phyloP scores from a whole-genome alignment of 768 basidiomycete species.

The Auricularia sp. region DNA sequence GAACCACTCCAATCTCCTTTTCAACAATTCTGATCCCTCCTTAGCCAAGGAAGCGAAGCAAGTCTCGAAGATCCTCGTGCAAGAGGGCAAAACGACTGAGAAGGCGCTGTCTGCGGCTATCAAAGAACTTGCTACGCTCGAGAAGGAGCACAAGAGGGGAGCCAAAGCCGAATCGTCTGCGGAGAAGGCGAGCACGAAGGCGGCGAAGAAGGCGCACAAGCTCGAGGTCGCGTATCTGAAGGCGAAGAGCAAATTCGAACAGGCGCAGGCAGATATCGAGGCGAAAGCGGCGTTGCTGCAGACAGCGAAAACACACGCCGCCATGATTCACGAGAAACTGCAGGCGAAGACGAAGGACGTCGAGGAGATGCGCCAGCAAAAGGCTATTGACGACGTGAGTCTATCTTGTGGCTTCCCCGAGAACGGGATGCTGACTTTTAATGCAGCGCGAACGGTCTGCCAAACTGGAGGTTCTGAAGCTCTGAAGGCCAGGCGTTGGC shows the following conservation, averaged over 20 bases:
- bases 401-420: constrained; percentile 2
- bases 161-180: constrained; percentile 56
- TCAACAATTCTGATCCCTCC: background rate
- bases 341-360: constrained; percentile 64
- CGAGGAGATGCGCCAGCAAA: constrained; percentile 53
- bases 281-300: constrained; percentile 41
- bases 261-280: constrained; percentile 36
- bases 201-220: constrained; percentile 49
- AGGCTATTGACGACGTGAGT: constrained; percentile 55
- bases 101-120: constrained; percentile 49
- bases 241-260: constrained; percentile 50
- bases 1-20: background rate
- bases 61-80: constrained; percentile 58
- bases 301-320: constrained; percentile 40
- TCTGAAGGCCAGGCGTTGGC: too few species aligned
- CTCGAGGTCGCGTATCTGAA: constrained; percentile 49
- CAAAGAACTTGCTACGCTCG: constrained; percentile 55
- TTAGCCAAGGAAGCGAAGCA: constrained; percentile 49
- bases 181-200: constrained; percentile 41
- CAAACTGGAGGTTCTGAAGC: constrained; percentile 23
- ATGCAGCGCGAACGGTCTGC: constrained; percentile 44
- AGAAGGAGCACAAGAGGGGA: constrained; percentile 54
- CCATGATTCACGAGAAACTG: constrained; percentile 48
- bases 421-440: background rate
- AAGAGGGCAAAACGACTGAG: constrained; percentile 60